Conservation (phyloP, 768 basidiomycete genomes). For the Aureoboletus auriporus region DNA sequence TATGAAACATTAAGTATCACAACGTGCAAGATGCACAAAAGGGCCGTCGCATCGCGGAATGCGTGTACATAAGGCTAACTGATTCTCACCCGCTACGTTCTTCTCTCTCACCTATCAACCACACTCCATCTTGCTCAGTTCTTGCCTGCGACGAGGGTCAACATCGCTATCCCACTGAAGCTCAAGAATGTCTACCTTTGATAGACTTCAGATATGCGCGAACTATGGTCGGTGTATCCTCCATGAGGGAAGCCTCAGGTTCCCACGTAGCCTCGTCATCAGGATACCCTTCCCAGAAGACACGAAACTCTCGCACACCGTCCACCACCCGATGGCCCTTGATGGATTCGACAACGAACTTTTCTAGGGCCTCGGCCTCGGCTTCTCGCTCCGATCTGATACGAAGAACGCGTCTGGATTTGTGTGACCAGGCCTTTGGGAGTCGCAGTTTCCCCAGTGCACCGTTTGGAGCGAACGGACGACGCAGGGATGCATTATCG, state of each 20-base stretch:
- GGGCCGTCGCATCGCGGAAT: conserved; percentile 3
- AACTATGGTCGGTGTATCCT: conserved; percentile 48
- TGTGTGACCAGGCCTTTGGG: conserved; percentile 55
- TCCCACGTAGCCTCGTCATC: conserved; percentile 58
- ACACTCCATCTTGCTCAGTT: not conserved
- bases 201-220: conserved; percentile 34
- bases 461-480: conserved; percentile 33
- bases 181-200: conserved; percentile 6
- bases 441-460: conserved; percentile 29
- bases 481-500: conserved; percentile 27
- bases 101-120: not conserved
- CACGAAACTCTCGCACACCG: conserved; percentile 40
- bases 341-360: conserved; percentile 40
- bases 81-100: conserved; percentile 8
- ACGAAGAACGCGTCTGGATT: conserved; percentile 38
- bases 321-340: conserved; percentile 32
- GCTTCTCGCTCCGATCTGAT: conserved; percentile 36
- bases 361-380: conserved; percentile 35
- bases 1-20: not conserved
- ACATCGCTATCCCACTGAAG: not conserved
- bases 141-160: conserved; percentile 4
- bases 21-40: conserved; percentile 4
- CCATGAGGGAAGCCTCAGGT: conserved; percentile 38
- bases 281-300: conserved; percentile 56
- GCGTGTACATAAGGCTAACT: conserved; percentile 7